These are phyloP conservation scores for Schizopora paradoxa DNA, from an alignment of 1,284 basidiomycete genomes.

Conservation along the genomic window DNA sequence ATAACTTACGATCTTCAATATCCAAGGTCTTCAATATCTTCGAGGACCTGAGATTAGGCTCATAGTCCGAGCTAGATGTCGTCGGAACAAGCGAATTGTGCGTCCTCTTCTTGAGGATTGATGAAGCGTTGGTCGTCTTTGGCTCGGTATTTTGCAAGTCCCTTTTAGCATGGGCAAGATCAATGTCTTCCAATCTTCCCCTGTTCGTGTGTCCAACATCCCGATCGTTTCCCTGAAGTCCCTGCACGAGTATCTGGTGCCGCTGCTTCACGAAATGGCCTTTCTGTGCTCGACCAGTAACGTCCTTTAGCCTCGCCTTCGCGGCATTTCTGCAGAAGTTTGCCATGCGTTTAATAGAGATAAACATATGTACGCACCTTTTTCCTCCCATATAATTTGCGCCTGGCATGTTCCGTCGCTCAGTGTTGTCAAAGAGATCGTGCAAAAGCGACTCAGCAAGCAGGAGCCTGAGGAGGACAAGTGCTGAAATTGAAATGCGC, in stretches of 20 bases:
- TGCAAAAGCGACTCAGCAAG: neutral
- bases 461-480: neutral
- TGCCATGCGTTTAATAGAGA: neutral
- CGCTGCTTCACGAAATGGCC: conserved; percentile 50
- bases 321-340: conserved; percentile 41
- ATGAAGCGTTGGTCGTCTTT: neutral
- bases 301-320: conserved; percentile 48
- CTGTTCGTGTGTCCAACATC: conserved; percentile 7
- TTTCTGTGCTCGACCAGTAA: conserved; percentile 43
- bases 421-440: neutral
- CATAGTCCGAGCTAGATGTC: conserved; percentile 18
- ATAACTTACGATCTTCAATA: conserved; percentile 32
- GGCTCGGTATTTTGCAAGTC: neutral
- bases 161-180: conserved; percentile 32
- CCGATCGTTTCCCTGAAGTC: conserved; percentile 14
- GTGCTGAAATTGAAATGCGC: neutral
- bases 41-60: conserved; percentile 22
- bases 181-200: conserved; percentile 20
- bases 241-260: conserved; percentile 44
- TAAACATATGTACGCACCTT: conserved; percentile 31
- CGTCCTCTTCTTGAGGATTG: neutral
- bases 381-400: conserved; percentile 62
- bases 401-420: conserved; percentile 27
- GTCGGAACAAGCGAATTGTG: neutral
- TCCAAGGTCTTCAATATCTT: conserved; percentile 35